phyloP scores from a whole-genome alignment of 1,284 basidiomycete genomes.

The Ganoderma sinense region DNA sequence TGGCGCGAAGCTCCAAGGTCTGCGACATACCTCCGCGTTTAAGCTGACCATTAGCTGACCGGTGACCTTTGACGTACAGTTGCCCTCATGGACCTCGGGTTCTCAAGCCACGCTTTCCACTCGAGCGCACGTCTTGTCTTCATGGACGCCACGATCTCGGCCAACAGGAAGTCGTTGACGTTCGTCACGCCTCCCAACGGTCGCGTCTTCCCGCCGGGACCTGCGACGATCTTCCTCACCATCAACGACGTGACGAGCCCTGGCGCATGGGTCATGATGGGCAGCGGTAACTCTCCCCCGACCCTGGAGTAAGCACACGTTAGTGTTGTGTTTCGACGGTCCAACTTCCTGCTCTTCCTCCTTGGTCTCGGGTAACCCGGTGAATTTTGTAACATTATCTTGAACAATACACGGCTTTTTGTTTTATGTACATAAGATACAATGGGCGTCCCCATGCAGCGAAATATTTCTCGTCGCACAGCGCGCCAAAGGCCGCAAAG shows the following conservation, averaged over 20 bases:
- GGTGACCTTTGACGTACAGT: slow-evolving; percentile 35
- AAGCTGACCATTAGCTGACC: neutral
- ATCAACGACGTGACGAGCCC: slow-evolving; percentile 56
- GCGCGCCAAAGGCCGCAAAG: neutral
- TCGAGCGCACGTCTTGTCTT: slow-evolving; percentile 54
- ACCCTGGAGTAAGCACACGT: slow-evolving; percentile 13
- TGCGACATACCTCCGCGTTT: neutral
- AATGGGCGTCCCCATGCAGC: too few relatives aligned
- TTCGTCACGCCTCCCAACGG: slow-evolving; percentile 52
- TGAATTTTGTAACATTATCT: neutral
- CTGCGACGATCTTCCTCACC: slow-evolving; percentile 52
- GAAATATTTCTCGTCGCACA: neutral
- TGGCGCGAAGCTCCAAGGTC: slow-evolving; percentile 45
- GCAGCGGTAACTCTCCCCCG: slow-evolving; percentile 40
- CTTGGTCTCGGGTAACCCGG: neutral
- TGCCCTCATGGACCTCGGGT: slow-evolving; percentile 57
- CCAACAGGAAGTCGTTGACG: slow-evolving; percentile 45
- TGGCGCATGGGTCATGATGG: slow-evolving; percentile 54
- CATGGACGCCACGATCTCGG: slow-evolving; percentile 47
- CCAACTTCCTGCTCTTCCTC: neutral
- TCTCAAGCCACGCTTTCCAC: slow-evolving; percentile 56
- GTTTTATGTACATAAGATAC: neutral
- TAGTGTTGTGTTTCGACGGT: neutral
- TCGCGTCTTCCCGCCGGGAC: slow-evolving; percentile 59
- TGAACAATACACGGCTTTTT: neutral